Evolutionary conservation across 108 stramenopile genomes (phyloP).

Genomic region (Pseudonitzschia multiseries): DNA sequence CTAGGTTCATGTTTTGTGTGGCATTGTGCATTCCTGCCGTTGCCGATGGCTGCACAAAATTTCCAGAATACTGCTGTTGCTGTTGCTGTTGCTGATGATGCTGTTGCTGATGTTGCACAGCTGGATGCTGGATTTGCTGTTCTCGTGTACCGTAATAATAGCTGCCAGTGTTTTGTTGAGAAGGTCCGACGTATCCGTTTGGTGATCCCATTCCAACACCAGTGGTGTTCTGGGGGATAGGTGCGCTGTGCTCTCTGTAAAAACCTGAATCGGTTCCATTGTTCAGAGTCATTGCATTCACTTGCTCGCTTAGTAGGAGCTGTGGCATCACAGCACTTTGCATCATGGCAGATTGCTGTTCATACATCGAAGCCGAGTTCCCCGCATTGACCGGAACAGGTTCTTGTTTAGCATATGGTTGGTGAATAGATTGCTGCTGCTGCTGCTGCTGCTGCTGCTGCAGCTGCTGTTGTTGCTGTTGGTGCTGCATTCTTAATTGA

Average conservation of each 20-base stretch:
- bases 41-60: constrained; percentile 8
- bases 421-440: constrained; percentile 26
- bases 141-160: constrained; percentile 30
- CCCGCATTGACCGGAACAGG: not conserved
- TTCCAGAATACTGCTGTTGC: not conserved
- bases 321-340: constrained; percentile 11
- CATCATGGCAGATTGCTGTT: not conserved
- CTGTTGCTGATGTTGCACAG: constrained; percentile 8
- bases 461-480: constrained; percentile 29
- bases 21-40: constrained; percentile 48
- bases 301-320: not conserved
- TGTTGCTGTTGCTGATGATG: not conserved
- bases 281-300: not conserved
- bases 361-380: not conserved
- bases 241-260: constrained; percentile 29
- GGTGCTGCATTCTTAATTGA: constrained; percentile 19
- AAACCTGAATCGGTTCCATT: constrained; percentile 9
- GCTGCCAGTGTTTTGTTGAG: constrained; percentile 10
- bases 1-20: constrained; percentile 4
- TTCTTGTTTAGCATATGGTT: constrained; percentile 14
- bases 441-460: constrained; percentile 23
- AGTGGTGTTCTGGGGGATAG: not conserved
- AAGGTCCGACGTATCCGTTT: constrained; percentile 29
- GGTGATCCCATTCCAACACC: constrained; percentile 12
- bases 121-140: constrained; percentile 20